Evolutionary conservation across 192 early-diverging fungal species (phyloP).

Genomic region (Mortierella hygrophila): DNA sequence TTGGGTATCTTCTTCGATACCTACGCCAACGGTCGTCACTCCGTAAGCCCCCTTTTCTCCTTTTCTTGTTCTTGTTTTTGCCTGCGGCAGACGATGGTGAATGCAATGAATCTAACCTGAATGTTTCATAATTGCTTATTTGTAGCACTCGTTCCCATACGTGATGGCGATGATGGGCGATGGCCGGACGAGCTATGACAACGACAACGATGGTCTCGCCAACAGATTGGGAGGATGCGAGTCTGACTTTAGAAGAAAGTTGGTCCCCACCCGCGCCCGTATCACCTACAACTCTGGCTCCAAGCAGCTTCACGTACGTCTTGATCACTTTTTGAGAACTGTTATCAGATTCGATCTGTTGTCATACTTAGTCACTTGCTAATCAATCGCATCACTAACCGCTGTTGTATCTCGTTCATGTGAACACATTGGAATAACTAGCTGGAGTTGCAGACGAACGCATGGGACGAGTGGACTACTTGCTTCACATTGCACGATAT

Average conservation of each 20-base stretch:
- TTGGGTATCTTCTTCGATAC: conserved; percentile 97
- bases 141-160: conserved; percentile 82
- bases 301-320: conserved; percentile 8
- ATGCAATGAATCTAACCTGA: conserved; percentile 73
- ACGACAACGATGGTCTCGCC: conserved; percentile 83
- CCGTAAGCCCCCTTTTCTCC: conserved; percentile 34
- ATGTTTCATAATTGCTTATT: not conserved
- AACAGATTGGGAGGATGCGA: conserved; percentile 78
- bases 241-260: conserved; percentile 82
- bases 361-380: not conserved
- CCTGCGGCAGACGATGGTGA: conserved; percentile 36
- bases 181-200: conserved; percentile 89
- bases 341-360: not conserved
- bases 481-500: conserved; percentile 89
- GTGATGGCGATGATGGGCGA: conserved; percentile 96
- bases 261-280: conserved; percentile 74
- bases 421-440: conserved; percentile 9
- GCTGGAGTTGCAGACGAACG: conserved; percentile 59
- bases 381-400: not conserved
- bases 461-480: conserved; percentile 77
- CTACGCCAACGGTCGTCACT: conserved; percentile 81
- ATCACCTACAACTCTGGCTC: conserved; percentile 80
- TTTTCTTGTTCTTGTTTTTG: not conserved
- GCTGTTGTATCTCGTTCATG: not conserved
- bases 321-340: not conserved